Evolutionary conservation across 2,329 filamentous ascomycete genomes (phyloP), one percentile per base, ranked within the genome.

Genomic region (Fusarium sororula): DNA sequence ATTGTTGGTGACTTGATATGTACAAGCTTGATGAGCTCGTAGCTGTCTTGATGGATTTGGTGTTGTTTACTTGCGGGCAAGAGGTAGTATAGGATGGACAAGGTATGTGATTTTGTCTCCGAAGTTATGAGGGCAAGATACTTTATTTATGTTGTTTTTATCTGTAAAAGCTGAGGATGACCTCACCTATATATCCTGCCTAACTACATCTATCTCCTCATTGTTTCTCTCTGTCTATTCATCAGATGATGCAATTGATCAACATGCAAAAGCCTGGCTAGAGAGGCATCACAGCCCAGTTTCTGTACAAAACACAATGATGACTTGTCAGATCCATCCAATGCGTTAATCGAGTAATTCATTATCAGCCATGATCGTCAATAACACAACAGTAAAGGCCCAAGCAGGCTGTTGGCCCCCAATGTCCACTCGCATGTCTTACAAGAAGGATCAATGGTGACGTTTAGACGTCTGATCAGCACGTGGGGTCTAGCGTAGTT

Each of bases 161-260:
- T n/a, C 3, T 11, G 3, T 1, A 3, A 7, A 6, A 15, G 6
- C 26, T 20, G 8, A 15, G 15, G 48, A 5, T 12, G 5, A 12
- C 20, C 6, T 22, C 4, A 9, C n/a, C 13, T 38, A 18, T 22
- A 12, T 38, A 38, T 15, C 28, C 7, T 7, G 3, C 14, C 4
- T 1, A 7, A 2, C 7, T 10, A 13, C 8, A 1, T 10, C 6
- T 2, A 22, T 28, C 3, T 1, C 24, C 2, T 30, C 2, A 7
- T 4, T 28, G 0, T 13, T 28, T 11, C n/a, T 6, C 10, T 38
- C 0, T 0, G 0, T 7, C 2, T 15, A 7, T 6, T 30, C 18
- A 7, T 39, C 18, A 55, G 51, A 55, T 30, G 37, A 55, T 55
- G 37, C 15, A 55, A 55, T 30, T 14, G 53, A 55, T 30, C 24